Conservation (phyloP, 106 monocot species). For the Cymbidium sinense region DNA sequence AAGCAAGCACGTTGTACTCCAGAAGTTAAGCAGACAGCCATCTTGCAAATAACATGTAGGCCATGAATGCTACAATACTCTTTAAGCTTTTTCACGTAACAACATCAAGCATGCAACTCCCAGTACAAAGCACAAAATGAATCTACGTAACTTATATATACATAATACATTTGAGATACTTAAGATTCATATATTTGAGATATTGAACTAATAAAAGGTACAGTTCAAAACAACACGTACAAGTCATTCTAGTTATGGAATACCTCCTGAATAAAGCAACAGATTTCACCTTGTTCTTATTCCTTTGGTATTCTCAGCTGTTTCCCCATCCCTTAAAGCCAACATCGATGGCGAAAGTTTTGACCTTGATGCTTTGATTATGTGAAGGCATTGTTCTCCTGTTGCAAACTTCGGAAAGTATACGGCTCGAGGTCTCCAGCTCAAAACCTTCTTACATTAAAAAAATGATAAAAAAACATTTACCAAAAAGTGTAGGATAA, state of each 20-base stretch:
- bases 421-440: constrained; percentile 84
- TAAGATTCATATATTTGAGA: not conserved
- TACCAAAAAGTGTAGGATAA: not conserved
- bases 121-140: not conserved
- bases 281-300: constrained; percentile 76
- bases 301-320: constrained; percentile 71
- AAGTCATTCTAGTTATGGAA: not conserved
- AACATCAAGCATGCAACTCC: not conserved
- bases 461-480: not conserved
- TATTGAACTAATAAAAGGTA: not conserved
- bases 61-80: no score
- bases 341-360: constrained; percentile 62
- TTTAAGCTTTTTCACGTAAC: not conserved
- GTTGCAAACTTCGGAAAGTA: constrained; percentile 89
- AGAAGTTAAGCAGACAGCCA: no score
- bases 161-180: not conserved
- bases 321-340: constrained; percentile 81
- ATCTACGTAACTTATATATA: no score
- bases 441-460: constrained; percentile 55
- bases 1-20: no score
- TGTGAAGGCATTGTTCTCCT: constrained; percentile 49
- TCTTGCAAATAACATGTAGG: no score
- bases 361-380: constrained; percentile 44
- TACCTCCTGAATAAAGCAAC: not conserved
- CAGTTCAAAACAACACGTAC: not conserved